Evolutionary conservation across 257 asterid species (phyloP), one percentile per base, ranked within the genome.

Genomic region (Eustoma russellianum): DNA sequence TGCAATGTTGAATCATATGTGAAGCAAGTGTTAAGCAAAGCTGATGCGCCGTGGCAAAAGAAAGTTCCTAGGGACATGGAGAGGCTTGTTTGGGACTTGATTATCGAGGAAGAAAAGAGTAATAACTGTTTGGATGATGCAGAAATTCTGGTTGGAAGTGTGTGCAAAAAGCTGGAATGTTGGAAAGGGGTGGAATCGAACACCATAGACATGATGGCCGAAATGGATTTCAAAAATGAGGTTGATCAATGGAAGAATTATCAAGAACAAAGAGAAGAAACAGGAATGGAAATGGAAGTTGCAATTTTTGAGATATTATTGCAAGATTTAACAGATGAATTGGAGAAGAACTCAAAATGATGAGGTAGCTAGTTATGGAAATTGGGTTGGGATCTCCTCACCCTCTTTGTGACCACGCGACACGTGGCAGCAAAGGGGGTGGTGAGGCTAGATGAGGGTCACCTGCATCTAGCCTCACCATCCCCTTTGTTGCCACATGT

Each of bases 191-290:
- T 65, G 0, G 76, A 78, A 12, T 66, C 57, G 8, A 62, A 80
- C 66, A 77, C 85, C 3, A 74, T 83, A n/a, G 88, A 83, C 49
- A 71, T 71, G 94, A 77, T 79, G 92, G 76, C 77, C 7, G 78
- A 69, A 10, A 66, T 70, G 52, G 95, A 86, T 69, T 66, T 82
- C 38, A 73, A 58, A 35, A 46, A 54, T 3, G 85, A 76, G 41
- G 3, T 13, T 2, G 77, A 64, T 16, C 62, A 54, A 18, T 80
- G 95, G 95, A 77, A 52, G 30, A 77, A 41, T 46, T 70, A 30
- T 18, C 16, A n/a, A 2, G 73, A 63, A 53, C 74, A 86, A 35
- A 67, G 60, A 14, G 77, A 63, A 10, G 86, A 83, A 52, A 62
- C 70, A 0, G 74, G 79, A 0, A 59, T 65, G 10, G 91, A 81